Evolutionary conservation across 2,329 filamentous ascomycete genomes (phyloP), one percentile per base, ranked within the genome.

Genomic region (Gyromitra esculenta): DNA sequence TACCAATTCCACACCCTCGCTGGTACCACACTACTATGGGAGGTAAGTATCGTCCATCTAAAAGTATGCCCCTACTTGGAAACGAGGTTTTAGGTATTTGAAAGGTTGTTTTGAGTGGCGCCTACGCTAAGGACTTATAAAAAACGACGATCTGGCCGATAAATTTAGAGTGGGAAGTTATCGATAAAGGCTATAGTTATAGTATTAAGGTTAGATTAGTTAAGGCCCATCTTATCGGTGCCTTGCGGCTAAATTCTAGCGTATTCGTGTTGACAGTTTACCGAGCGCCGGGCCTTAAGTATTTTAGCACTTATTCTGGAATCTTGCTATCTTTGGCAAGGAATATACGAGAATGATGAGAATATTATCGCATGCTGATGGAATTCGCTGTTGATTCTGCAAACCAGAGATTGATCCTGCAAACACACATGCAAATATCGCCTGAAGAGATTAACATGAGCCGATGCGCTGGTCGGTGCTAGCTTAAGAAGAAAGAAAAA

Each of bases 131-230:
- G 18, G 5, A 65, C 50, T 13, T 48, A 35, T 65, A 21, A 8
- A 45, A 15, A 45, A 45, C 9, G 15, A 45, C 9, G 18, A 13
- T 54, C 37, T 66, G 48, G 25, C n/a, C n/a, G 15, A 37, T 62
- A 25, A 35, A 41, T 52, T 72, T 72, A 48, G 59, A 5, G 43
- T 18, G 43, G 56, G 18, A 31, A 52, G 57, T 13, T 60, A 39
- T 63, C 39, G 37, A 63, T 63, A 37, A 35, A 45, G 52, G 11
- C 25, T 18, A 48, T 5, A 15, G 41, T 66, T 31, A 21, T 7
- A 21, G 18, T 48, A 69, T 52, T 74, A 73, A 73, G 60, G 52
- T 73, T 73, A 57, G 45, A 65, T 73, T 73, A 62, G 63, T 43
- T 41, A 59, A 43, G 31, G 45, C 7, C 41, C 39, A 66, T 73